phyloP scores from a whole-genome alignment of 2,329 filamentous ascomycete genomes.

The Talaromyces albobiverticillius region DNA sequence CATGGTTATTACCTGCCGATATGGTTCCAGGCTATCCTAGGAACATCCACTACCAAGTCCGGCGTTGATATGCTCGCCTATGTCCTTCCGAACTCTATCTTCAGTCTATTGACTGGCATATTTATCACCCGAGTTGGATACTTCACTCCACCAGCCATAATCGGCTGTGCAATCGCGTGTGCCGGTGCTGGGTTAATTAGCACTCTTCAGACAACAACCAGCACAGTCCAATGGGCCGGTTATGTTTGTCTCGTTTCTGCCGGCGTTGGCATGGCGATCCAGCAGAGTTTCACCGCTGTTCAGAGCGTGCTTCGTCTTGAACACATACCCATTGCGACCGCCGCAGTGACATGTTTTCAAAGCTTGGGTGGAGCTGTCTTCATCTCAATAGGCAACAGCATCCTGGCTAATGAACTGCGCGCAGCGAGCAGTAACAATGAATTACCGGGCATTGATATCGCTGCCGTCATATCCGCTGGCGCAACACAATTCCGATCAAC shows the following conservation, averaged over 20 bases:
- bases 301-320: conserved; percentile 24
- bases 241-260: conserved; percentile 23
- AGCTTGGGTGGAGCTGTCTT: conserved; percentile 29
- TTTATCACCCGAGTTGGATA: conserved; percentile 27
- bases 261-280: conserved; percentile 20
- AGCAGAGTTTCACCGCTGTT: conserved; percentile 19
- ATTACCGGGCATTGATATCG: conserved; percentile 12
- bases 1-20: conserved; percentile 26
- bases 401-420: conserved; percentile 28
- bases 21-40: conserved; percentile 26
- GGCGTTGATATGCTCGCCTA: conserved; percentile 21
- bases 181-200: conserved; percentile 32
- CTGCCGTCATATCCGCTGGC: conserved; percentile 10
- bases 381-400: conserved; percentile 28
- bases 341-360: conserved; percentile 23
- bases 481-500: conserved; percentile 15
- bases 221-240: conserved; percentile 22
- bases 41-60: conserved; percentile 12
- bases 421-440: conserved; percentile 22
- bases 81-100: conserved; percentile 33
- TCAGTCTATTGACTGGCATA: conserved; percentile 26
- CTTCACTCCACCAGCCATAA: conserved; percentile 24
- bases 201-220: conserved; percentile 28
- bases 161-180: conserved; percentile 26
- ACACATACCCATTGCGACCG: conserved; percentile 27